Evolutionary conservation across 2,329 filamentous ascomycete species (phyloP).

Genomic region (Trichophyton simii): DNA sequence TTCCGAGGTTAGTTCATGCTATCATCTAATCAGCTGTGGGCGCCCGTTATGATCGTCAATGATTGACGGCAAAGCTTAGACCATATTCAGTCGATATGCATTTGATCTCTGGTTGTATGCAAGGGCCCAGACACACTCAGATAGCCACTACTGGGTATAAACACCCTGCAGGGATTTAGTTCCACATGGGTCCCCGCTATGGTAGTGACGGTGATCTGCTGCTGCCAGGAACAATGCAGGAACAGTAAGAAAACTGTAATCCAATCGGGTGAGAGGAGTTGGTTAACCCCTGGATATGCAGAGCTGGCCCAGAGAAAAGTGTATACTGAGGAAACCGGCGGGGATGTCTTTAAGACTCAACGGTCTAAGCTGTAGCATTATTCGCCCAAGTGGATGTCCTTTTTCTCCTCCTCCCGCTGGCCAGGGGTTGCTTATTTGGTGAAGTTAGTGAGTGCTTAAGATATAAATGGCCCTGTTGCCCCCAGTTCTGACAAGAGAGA

Average conservation of each 20-base stretch:
- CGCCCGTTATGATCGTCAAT: background rate
- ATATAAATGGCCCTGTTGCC: background rate
- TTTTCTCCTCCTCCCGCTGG: background rate
- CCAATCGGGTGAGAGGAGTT: background rate
- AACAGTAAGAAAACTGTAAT: too few relatives aligned
- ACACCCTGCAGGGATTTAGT: background rate
- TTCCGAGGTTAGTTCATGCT: background rate
- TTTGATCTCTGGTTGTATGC: background rate
- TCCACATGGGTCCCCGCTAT: background rate
- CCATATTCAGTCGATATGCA: background rate
- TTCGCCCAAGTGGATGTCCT: background rate
- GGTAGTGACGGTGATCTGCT: background rate
- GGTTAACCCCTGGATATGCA: background rate
- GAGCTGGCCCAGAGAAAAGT: background rate
- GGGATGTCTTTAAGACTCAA: background rate
- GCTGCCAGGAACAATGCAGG: too few relatives aligned
- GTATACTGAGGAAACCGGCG: background rate
- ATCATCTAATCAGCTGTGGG: background rate
- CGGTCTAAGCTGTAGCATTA: background rate
- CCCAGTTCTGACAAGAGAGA: background rate
- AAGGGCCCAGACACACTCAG: background rate
- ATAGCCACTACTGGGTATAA: background rate
- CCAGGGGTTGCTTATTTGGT: background rate
- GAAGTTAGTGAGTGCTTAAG: background rate
- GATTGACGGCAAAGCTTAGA: background rate